These are phyloP conservation scores for Rosa chinensis DNA, from an alignment of 306 rosid species.

Conservation along the genomic window DNA sequence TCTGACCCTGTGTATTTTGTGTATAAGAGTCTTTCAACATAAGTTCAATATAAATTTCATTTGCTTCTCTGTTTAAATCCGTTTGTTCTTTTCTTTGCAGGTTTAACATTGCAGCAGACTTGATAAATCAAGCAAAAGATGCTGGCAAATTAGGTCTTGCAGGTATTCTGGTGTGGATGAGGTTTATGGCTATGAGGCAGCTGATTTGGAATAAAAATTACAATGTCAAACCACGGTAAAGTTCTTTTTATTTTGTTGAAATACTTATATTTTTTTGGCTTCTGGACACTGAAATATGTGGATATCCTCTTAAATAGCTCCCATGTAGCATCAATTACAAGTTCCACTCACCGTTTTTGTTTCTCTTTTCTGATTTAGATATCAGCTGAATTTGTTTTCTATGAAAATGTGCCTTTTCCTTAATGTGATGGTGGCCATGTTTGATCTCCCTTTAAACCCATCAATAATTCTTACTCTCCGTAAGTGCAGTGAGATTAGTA, in stretches of 20 bases:
- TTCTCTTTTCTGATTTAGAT: slow-evolving; percentile 18
- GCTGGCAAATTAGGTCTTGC: slow-evolving; percentile 81
- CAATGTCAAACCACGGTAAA: slow-evolving; percentile 98
- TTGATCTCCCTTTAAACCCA: slow-evolving; percentile 28
- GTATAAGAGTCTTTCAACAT: background rate
- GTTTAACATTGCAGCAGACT: slow-evolving; percentile 93
- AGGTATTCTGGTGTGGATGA: slow-evolving; percentile 94
- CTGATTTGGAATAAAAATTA: slow-evolving; percentile 98
- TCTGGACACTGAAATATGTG: slow-evolving; percentile 18
- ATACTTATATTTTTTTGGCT: slow-evolving; percentile 2
- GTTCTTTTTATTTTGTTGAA: slow-evolving; percentile 11
- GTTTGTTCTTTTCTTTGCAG: slow-evolving; percentile 46
- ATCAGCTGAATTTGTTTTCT: background rate
- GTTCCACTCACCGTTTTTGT: background rate
- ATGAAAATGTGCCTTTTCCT: background rate
- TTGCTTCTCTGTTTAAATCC: slow-evolving; percentile 12
- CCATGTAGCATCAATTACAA: slow-evolving; percentile 6
- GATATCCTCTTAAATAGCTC: slow-evolving; percentile 13
- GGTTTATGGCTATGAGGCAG: slow-evolving; percentile 99
- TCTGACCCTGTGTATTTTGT: background rate
- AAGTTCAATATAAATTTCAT: background rate
- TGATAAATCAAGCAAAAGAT: slow-evolving; percentile 70
- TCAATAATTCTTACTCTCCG: slow-evolving; percentile 11
- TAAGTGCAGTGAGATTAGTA: slow-evolving; percentile 84
- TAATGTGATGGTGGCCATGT: slow-evolving; percentile 3